These are phyloP conservation scores for Saccharomycopsis hybrid DNA, from an alignment of 1,139 yeast genomes.

Conservation along the genomic window DNA sequence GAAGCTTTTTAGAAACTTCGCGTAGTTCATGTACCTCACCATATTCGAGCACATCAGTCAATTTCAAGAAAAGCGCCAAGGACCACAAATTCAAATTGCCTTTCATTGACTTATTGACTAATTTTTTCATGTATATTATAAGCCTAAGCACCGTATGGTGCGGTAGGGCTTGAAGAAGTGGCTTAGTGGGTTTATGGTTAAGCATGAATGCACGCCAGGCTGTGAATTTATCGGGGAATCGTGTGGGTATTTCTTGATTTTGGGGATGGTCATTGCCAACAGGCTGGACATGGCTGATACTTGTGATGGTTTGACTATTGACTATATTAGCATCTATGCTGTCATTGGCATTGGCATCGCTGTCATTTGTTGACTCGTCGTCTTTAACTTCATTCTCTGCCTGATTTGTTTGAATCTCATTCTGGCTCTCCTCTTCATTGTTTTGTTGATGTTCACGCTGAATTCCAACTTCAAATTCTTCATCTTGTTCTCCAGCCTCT, in stretches of 20 bases:
- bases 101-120: conserved; percentile 15
- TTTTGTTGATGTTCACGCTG: no score
- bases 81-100: conserved; percentile 16
- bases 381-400: not conserved
- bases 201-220: conserved; percentile 20
- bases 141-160: conserved; percentile 13
- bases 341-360: not conserved
- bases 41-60: conserved; percentile 15
- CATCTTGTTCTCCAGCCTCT: conserved; percentile 1
- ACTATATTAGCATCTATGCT: no score
- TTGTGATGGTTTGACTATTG: not conserved
- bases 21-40: conserved; percentile 18
- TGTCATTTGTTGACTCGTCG: not conserved
- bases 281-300: no score
- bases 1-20: conserved; percentile 11
- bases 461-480: not conserved
- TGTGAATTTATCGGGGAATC: conserved; percentile 19
- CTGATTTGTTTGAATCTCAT: not conserved
- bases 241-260: not conserved
- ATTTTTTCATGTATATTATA: conserved; percentile 20
- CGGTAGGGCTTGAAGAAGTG: conserved; percentile 2
- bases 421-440: not conserved
- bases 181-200: conserved; percentile 7
- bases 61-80: conserved; percentile 10
- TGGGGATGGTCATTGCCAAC: not conserved